phyloP scores from a whole-genome alignment of 2,329 filamentous ascomycete genomes.

The Apiospora phragmitis region DNA sequence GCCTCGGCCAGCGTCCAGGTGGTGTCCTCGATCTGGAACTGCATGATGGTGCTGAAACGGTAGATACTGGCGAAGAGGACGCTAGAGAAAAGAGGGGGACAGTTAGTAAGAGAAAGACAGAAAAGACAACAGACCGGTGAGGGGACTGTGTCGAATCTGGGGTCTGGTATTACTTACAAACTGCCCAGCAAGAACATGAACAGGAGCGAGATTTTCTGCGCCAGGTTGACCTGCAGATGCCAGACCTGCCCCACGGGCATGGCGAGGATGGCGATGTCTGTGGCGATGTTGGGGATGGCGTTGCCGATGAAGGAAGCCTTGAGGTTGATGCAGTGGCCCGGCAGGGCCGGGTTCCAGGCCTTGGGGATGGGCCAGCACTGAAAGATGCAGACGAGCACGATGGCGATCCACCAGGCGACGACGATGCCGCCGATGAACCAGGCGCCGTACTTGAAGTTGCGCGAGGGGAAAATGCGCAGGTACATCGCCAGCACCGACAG shows the following conservation, averaged over 20 bases:
- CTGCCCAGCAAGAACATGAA: constrained; percentile 34
- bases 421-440: constrained; percentile 18
- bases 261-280: constrained; percentile 37
- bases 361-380: constrained; percentile 41
- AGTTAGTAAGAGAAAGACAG: background rate
- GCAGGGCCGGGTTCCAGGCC: constrained; percentile 34
- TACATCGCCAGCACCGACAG: constrained; percentile 28
- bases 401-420: constrained; percentile 25
- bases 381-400: constrained; percentile 35
- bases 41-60: constrained; percentile 32
- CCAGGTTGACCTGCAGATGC: constrained; percentile 27
- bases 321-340: constrained; percentile 40
- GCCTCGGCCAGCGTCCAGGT: constrained; percentile 30
- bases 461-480: constrained; percentile 27
- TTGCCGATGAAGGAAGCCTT: constrained; percentile 44
- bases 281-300: constrained; percentile 42
- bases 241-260: constrained; percentile 33
- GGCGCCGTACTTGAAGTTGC: constrained; percentile 19
- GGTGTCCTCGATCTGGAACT: constrained; percentile 27
- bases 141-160: too few relatives aligned
- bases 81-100: constrained; percentile 8
- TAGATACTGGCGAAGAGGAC: constrained; percentile 31
- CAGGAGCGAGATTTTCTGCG: constrained; percentile 23
- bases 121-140: background rate
- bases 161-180: constrained; percentile 36